Evolutionary conservation across 768 basidiomycete genomes (phyloP).

Genomic region (Albatrellus ellisii): DNA sequence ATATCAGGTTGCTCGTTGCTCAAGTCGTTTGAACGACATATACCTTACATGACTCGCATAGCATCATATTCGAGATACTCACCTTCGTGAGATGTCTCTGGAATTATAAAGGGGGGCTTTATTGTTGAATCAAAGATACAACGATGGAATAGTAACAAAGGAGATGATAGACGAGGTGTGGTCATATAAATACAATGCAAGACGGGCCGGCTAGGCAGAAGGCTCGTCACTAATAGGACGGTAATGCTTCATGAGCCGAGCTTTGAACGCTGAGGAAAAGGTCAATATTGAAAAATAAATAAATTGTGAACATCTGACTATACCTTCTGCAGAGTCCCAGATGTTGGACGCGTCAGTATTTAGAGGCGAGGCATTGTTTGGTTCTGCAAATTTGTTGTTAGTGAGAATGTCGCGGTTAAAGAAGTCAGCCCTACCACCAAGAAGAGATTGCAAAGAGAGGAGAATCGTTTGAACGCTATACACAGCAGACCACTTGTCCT

Average conservation of each 20-base stretch:
- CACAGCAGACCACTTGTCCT: constrained; percentile 92
- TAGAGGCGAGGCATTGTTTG: constrained; percentile 85
- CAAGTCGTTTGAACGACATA: too few relatives aligned
- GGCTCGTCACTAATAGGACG: constrained; percentile 31
- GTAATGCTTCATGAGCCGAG: constrained; percentile 60
- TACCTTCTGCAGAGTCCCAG: constrained; percentile 65
- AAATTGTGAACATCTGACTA: constrained; percentile 8
- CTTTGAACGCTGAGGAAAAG: constrained; percentile 45
- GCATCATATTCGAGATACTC: too few relatives aligned
- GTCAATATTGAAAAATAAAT: constrained; percentile 3
- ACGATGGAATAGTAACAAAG: too few relatives aligned
- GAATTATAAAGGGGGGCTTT: too few relatives aligned
- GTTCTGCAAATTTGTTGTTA: constrained; percentile 37
- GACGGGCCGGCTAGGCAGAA: constrained; percentile 17
- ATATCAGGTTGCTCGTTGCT: too few relatives aligned
- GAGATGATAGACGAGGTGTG: too few relatives aligned
- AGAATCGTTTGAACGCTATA: constrained; percentile 88
- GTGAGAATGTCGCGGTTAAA: background rate
- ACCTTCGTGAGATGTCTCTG: too few relatives aligned
- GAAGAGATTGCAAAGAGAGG: constrained; percentile 73
- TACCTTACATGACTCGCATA: too few relatives aligned
- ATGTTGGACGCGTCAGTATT: constrained; percentile 77
- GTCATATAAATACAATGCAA: background rate
- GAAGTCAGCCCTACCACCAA: constrained; percentile 50
- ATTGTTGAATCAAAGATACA: too few relatives aligned